Base-by-base conservation (phyloP, 805 yeast species). In the Metschnikowia baotianmanensis region DNA sequence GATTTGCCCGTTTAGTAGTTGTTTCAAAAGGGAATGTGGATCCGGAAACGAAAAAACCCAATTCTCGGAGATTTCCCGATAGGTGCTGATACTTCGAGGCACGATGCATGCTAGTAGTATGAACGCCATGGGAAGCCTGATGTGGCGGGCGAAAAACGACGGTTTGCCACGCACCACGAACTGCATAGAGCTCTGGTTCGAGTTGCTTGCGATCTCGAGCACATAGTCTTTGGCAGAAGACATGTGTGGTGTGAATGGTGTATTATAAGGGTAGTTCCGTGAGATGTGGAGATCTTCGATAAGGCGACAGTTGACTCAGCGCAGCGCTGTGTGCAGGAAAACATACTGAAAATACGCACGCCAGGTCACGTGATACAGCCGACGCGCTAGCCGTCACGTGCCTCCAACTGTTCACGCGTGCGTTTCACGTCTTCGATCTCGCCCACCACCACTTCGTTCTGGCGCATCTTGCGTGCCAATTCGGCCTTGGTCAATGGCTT, bases 361-460 rank as follows among this genome's bases (percentile, higher is more conserved):
- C n/a, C n/a, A n/a, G n/a, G n/a, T n/a, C n/a, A n/a, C n/a, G n/a
- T n/a, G n/a, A n/a, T n/a, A n/a, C n/a, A n/a, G n/a, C n/a, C n/a
- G n/a, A n/a, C n/a, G n/a, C n/a, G 21, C 34, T 27, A 38, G 33
- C 28, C n/a, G 22, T 29, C 28, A 22, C 29, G 24, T 10, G 34
- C 40, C 34, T 36, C 43, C 48, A 34, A 35, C 35, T 38, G 49
- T 37, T 48, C 50, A 30, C 49, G 49, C 38, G 44, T 34, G 27
- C 50, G 47, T 53, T 65, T 65, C 24, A 59, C 55, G 31, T 59
- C 65, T 27, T 58, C 68, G 34, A 67, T 52, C 11, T 63, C 49
- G 1, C 95, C 95, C 36, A 86, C 70, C 46, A 86, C 86, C 43
- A 74, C 77, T 58, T 86, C 93, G 50, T 83, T 78, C 62, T 74